These are phyloP conservation scores for Extremus antarcticus DNA, from an alignment of 495 filamentous ascomycete species.

Conservation along the genomic window DNA sequence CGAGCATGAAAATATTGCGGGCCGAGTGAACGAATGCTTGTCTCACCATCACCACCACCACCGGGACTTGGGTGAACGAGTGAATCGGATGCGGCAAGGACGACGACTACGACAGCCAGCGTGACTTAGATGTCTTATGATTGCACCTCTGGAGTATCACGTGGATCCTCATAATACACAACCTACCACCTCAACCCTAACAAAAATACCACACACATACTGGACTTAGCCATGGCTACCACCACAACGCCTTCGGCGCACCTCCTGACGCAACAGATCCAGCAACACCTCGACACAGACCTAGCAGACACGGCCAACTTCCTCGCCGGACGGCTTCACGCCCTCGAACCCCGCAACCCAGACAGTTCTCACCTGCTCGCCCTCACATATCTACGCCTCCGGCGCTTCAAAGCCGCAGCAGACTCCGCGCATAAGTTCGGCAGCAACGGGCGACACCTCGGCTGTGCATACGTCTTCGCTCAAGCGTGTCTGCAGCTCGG, in stretches of 20 bases:
- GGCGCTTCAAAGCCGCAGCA: constrained; percentile 63
- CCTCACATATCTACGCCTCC: constrained; percentile 70
- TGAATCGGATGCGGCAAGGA: not conserved
- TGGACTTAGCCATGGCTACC: constrained; percentile 54
- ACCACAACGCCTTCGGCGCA: constrained; percentile 52
- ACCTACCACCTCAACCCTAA: not conserved
- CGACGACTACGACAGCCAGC: not conserved
- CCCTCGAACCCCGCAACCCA: constrained; percentile 64
- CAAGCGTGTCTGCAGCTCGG: constrained; percentile 68
- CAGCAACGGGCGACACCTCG: constrained; percentile 59
- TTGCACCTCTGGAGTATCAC: not conserved
- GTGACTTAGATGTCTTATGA: not conserved
- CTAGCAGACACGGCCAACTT: constrained; percentile 81
- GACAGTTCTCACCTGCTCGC: constrained; percentile 77
- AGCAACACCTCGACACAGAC: constrained; percentile 90
- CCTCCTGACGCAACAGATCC: constrained; percentile 74
- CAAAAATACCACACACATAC: not conserved
- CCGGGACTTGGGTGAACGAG: not conserved
- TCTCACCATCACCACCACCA: not conserved
- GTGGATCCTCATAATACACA: not conserved
- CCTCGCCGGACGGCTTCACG: constrained; percentile 73
- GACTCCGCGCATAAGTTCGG: constrained; percentile 57
- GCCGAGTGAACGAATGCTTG: not conserved
- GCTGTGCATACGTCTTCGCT: constrained; percentile 85
- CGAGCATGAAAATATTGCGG: too few relatives aligned